A percentile compares a stretch with the other conserved stretches of the same genome.
These are phyloP conservation scores for Butyriboletus appendiculatus DNA, from an alignment of 1,284 basidiomycete species.

Conservation along the genomic window DNA sequence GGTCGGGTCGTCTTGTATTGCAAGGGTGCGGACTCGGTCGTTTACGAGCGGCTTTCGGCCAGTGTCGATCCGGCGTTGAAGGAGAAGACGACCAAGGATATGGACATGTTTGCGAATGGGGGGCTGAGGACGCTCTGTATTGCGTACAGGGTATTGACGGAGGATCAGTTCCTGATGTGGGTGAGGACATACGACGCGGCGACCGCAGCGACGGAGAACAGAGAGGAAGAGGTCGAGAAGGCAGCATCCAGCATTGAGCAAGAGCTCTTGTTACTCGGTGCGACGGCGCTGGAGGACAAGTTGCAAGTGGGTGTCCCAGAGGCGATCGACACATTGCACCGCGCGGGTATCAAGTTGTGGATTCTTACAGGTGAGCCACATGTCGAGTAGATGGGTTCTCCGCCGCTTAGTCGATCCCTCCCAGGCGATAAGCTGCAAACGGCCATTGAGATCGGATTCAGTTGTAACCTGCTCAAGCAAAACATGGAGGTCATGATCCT, in stretches of 20 bases:
- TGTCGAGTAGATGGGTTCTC: neutral
- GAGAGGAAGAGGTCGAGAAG: constrained; percentile 91
- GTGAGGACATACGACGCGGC: constrained; percentile 82
- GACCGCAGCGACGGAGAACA: constrained; percentile 68
- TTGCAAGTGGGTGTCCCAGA: constrained; percentile 96
- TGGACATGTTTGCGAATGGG: constrained; percentile 92
- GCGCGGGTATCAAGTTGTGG: constrained; percentile 97
- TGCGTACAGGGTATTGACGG: constrained; percentile 76
- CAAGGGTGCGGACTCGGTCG: constrained; percentile 97
- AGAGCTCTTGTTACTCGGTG: constrained; percentile 82
- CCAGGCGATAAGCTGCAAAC: constrained; percentile 95
- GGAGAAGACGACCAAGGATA: constrained; percentile 79
- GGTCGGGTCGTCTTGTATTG: constrained; percentile 84
- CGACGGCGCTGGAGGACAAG: constrained; percentile 96
- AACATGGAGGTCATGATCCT: constrained; percentile 98
- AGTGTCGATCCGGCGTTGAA: constrained; percentile 79
- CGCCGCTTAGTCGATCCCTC: neutral
- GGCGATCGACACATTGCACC: constrained; percentile 89
- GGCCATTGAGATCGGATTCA: constrained; percentile 94
- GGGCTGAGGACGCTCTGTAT: constrained; percentile 93
- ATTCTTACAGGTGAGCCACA: constrained; percentile 74
- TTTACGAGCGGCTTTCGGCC: constrained; percentile 80
- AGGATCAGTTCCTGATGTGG: constrained; percentile 88
- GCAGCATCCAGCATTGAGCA: constrained; percentile 86
- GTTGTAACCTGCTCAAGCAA: constrained; percentile 89